Conservation (phyloP, 306 rosid genomes). For the Parietaria judaica region DNA sequence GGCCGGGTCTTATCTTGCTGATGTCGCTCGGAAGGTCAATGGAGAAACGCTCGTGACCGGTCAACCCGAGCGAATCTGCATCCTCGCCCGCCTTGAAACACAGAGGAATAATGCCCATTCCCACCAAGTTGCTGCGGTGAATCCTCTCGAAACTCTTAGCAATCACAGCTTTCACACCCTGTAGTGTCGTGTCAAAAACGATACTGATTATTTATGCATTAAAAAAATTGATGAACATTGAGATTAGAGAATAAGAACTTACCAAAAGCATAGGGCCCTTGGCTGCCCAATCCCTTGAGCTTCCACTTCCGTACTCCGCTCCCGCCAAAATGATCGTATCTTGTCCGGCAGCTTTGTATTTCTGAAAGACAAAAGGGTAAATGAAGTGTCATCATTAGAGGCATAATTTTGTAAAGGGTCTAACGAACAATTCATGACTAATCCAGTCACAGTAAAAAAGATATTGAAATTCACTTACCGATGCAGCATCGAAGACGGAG, state of each 20-base stretch:
- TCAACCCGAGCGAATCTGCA: conserved; percentile 77
- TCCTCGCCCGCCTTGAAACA: conserved; percentile 86
- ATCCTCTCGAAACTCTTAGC: conserved; percentile 92
- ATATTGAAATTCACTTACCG: conserved; percentile 27
- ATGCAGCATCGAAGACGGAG: conserved; percentile 80
- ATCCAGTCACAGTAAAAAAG: not conserved
- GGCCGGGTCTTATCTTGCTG: conserved; percentile 76
- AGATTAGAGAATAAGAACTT: conserved; percentile 12
- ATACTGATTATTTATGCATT: not conserved
- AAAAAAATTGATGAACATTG: not conserved
- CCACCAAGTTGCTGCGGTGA: conserved; percentile 95
- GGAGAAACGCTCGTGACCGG: conserved; percentile 71
- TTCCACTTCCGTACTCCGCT: conserved; percentile 95
- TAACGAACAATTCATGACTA: not conserved
- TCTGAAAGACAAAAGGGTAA: conserved; percentile 30
- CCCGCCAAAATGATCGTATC: conserved; percentile 78
- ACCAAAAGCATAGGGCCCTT: conserved; percentile 96
- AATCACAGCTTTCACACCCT: conserved; percentile 97
- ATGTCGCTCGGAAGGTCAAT: conserved; percentile 75
- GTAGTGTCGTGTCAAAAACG: not conserved
- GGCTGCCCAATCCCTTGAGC: conserved; percentile 98
- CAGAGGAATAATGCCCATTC: conserved; percentile 87
- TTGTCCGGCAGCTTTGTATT: conserved; percentile 70
- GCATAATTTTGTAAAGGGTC: not conserved
- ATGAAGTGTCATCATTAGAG: not conserved